phyloP scores from a whole-genome alignment of 1,139 yeast genomes.

The Lodderomyces elongisporus region DNA sequence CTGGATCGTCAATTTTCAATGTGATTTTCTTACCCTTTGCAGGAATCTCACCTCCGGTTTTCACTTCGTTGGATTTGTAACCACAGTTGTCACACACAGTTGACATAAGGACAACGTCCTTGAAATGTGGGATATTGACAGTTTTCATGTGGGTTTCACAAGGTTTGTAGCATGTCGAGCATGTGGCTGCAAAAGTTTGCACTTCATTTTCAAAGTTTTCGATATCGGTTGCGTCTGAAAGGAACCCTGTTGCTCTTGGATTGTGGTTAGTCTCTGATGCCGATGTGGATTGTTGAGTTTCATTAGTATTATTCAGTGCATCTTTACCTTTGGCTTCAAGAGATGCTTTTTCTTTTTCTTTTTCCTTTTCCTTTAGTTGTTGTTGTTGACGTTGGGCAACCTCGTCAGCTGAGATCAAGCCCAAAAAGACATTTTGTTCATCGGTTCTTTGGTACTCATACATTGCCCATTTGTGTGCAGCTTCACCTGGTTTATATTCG shows the following conservation, averaged over 20 bases:
- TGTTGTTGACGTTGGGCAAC: constrained; percentile 50
- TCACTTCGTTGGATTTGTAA: constrained; percentile 94
- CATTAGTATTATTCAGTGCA: no score
- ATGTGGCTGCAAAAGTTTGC: constrained; percentile 86
- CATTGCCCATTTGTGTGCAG: constrained; percentile 88
- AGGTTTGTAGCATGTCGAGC: constrained; percentile 79
- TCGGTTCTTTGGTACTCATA: constrained; percentile 79
- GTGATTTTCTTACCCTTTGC: constrained; percentile 73
- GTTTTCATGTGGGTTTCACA: constrained; percentile 96
- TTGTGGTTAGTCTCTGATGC: background rate
- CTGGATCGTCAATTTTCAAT: constrained; percentile 79
- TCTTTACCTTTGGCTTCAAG: constrained; percentile 21
- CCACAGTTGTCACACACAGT: constrained; percentile 93
- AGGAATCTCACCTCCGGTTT: constrained; percentile 97
- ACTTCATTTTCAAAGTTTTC: constrained; percentile 86
- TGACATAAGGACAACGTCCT: constrained; percentile 95
- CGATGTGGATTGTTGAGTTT: constrained; percentile 26
- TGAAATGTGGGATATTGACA: constrained; percentile 95
- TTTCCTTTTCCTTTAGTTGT: constrained; percentile 11
- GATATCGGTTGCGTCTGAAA: constrained; percentile 70
- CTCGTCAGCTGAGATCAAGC: constrained; percentile 79
- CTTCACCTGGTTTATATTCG: constrained; percentile 82
- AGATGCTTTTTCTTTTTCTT: constrained; percentile 30
- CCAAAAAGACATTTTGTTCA: constrained; percentile 82
- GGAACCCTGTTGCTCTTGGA: constrained; percentile 36